Evolutionary conservation across 805 yeast species (phyloP), one percentile per base, ranked within the genome.

Genomic region (Jamesozyma lodderae): DNA sequence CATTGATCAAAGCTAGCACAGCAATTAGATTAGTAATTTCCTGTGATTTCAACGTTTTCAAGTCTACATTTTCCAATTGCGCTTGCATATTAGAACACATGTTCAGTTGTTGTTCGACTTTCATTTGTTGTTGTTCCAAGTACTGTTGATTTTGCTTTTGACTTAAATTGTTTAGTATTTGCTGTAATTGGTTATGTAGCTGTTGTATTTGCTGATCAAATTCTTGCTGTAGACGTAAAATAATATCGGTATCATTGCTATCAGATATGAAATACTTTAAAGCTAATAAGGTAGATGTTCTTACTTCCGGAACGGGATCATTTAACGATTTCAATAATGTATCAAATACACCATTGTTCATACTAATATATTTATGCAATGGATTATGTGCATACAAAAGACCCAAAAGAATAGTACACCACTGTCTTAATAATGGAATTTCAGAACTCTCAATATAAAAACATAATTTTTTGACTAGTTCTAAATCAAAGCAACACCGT

Each of bases 251-350:
- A 23, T 60, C 68, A 15, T 53, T 55, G 4, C 57, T 55, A 24
- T 68, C 75, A 4, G 79, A 75, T 25, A 82, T 59, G 52, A 79
- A 85, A 27, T 78, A 73, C 4, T 86, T 75, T 35, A 90, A 63
- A 0, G 95, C 82, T 24, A 77, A 64, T 10, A 92, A 63, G 4
- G 85, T 75, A 0, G 96, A 84, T 0, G 96, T 81, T 40, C 97
- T 68, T 1, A 92, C 95, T 58, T 92, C 98, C 0, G 97, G 96
- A 33, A 90, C 86, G 0, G 96, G 95, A 55, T 92, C 97, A 44
- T 73, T 74, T 14, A 87, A 68, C 28, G 83, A 62, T 18, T 65
- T 64, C 23, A 77, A 56, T 21, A 90, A 51, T 3, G 48, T 43
- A 17, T 69, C 74, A 13, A 81, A 60, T 18, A 75, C 71, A 0